Base-by-base conservation (phyloP, 352 stramenopile genomes). In the Phytophthora pistaciae region DNA sequence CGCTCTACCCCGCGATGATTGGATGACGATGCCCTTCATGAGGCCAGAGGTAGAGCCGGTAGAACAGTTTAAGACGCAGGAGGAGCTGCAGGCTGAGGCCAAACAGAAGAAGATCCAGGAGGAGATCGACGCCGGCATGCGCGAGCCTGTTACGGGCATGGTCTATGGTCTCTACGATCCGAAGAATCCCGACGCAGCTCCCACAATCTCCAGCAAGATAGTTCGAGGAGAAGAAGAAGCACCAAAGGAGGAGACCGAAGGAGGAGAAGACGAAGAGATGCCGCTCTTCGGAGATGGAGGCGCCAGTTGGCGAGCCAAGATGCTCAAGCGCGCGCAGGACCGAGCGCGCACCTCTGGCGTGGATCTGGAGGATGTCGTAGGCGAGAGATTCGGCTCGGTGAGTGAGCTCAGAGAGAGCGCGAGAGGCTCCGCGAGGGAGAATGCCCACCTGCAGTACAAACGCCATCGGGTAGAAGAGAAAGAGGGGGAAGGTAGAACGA, bases 11-110 rank as follows among this genome's bases (percentile, higher is more conserved):
- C 85, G 86, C 31, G 86, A 96, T 38, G 89, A 94, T 27, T 96
- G 89, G 89, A 96, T 95, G 89, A 62, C 69, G 0, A 95, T 94
- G 89, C 66, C 83, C n/a, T 94, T 94, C 64, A 75, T 85, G 63
- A 62, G 64, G 16, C 63, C 61, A 33, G 50, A 79, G 10, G 48
- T 63, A 13, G 54, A 72, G 1, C 54, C 59, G 25, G 46, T 77
- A 11, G 60, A 72, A n/a, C 56, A 77, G 23, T 56, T 77, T 18
- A 90, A 91, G 68, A 85, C 72, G 0, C 60, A 56, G 0, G 73
- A 71, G 14, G 75, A 95, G 56, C 25, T 84, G 9, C 56, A 69
- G 9, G 70, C 76, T 36, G 77, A 90, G 48, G 78, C 78, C 6
- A 84, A 90, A 20, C 74, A 85, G 10, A 79, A 85, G 58, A 90